phyloP scores from a whole-genome alignment of 768 basidiomycete genomes.

The Suillus bovinus region DNA sequence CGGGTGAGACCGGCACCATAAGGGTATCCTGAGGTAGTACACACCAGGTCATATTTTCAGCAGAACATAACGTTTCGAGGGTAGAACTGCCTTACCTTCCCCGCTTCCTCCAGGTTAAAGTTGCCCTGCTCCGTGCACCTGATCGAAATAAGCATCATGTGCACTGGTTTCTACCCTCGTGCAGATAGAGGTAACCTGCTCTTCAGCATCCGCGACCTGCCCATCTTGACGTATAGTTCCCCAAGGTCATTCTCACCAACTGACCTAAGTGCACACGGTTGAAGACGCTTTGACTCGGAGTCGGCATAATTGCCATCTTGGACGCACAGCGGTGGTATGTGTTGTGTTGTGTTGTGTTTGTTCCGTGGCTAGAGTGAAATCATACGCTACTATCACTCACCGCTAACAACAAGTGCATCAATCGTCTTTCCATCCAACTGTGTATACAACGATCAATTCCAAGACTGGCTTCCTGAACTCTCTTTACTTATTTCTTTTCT shows the following conservation, averaged over 20 bases:
- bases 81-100: conserved; percentile 24
- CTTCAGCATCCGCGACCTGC: conserved; percentile 38
- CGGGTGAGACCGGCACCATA: conserved; percentile 4
- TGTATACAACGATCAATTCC: conserved; percentile 35
- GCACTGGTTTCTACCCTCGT: conserved; percentile 19
- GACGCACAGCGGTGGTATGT: too few relatives aligned
- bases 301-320: conserved; percentile 21
- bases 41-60: conserved; percentile 25
- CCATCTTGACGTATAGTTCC: conserved; percentile 36
- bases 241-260: conserved; percentile 33
- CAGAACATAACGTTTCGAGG: conserved; percentile 30
- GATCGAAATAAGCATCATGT: conserved; percentile 37
- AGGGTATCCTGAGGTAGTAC: conserved; percentile 8
- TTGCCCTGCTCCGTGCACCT: conserved; percentile 36
- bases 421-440: conserved; percentile 26
- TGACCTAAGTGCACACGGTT: conserved; percentile 28
- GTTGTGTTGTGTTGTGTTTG: conserved; percentile 29
- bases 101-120: conserved; percentile 25
- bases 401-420: conserved; percentile 24
- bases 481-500: conserved; percentile 32
- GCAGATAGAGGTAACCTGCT: conserved; percentile 32
- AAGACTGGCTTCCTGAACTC: conserved; percentile 29
- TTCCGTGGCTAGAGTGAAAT: conserved; percentile 10
- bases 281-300: conserved; percentile 32
- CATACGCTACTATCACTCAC: conserved; percentile 15